phyloP scores from a whole-genome alignment of 805 yeast species.

The Peterozyma toletana region DNA sequence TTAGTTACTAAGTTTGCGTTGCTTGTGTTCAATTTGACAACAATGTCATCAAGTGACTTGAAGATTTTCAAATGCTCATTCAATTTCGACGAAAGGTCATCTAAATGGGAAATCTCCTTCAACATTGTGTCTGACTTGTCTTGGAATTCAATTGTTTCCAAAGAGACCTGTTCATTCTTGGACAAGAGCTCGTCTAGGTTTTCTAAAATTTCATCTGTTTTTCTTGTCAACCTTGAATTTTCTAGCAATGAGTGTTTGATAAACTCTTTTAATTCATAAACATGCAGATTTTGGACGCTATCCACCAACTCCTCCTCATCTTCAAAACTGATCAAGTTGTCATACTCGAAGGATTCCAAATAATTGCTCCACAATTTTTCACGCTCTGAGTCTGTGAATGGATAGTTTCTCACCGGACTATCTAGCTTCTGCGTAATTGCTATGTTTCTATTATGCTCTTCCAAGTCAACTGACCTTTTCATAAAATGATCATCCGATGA shows the following conservation, averaged over 20 bases:
- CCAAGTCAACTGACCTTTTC: neutral
- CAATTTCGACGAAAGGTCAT: conserved; percentile 35
- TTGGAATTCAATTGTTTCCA: conserved; percentile 61
- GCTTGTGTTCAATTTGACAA: conserved; percentile 56
- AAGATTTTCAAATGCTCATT: conserved; percentile 48
- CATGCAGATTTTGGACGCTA: conserved; percentile 25
- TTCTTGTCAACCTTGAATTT: conserved; percentile 30
- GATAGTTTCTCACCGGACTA: conserved; percentile 16
- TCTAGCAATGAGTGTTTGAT: conserved; percentile 18
- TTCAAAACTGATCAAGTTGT: conserved; percentile 29
- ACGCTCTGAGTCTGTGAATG: conserved; percentile 31
- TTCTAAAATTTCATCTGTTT: conserved; percentile 36
- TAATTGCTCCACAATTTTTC: conserved; percentile 25
- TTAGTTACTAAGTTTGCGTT: conserved; percentile 58
- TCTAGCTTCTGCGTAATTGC: neutral
- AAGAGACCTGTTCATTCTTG: conserved; percentile 51
- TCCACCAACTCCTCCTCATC: conserved; percentile 32
- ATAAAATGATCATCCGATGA: conserved; percentile 4
- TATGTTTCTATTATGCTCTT: neutral
- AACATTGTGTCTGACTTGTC: conserved; percentile 44
- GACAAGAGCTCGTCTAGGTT: conserved; percentile 39
- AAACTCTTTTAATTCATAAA: conserved; percentile 28
- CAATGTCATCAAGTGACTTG: conserved; percentile 64
- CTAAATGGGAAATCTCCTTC: conserved; percentile 34
- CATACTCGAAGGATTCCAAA: conserved; percentile 32